A percentile compares a stretch with the other conserved stretches of the same genome.
These are phyloP conservation scores for Russula sp. DNA, from an alignment of 768 basidiomycete genomes.

Conservation along the genomic window DNA sequence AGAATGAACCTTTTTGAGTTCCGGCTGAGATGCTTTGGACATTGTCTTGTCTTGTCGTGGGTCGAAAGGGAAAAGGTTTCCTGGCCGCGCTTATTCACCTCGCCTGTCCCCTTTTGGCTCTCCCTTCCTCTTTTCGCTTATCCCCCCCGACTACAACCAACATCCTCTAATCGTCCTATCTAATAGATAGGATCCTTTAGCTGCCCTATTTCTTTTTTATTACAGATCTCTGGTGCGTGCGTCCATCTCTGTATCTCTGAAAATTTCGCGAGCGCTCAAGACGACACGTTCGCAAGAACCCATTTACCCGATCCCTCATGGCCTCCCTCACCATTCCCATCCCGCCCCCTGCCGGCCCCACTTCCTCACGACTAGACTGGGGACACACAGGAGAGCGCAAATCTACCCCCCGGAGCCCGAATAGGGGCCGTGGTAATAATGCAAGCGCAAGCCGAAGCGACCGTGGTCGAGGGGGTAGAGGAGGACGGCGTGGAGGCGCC, in stretches of 20 bases:
- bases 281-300: slow-evolving; percentile 12
- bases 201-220: neutral
- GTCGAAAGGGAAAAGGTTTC: slow-evolving; percentile 6
- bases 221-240: slow-evolving; percentile 1
- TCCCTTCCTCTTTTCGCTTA: neutral
- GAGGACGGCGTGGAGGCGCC: slow-evolving; percentile 34
- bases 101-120: slow-evolving; percentile 12
- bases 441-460: slow-evolving; percentile 18
- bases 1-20: slow-evolving; percentile 89
- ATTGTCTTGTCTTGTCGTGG: slow-evolving; percentile 39
- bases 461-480: slow-evolving; percentile 36
- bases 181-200: neutral
- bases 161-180: slow-evolving; percentile 14
- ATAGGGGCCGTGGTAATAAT: slow-evolving; percentile 34
- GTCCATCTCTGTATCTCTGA: neutral
- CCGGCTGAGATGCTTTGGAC: slow-evolving; percentile 96
- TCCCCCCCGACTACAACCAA: neutral
- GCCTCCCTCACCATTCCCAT: slow-evolving; percentile 43
- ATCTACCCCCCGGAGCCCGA: slow-evolving; percentile 47
- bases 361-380: slow-evolving; percentile 46
- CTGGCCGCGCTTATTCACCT: neutral
- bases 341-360: slow-evolving; percentile 34
- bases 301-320: slow-evolving; percentile 37
- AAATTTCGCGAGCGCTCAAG: neutral
- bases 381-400: slow-evolving; percentile 46